Percentiles rank a stretch among this genome's conserved stretches.
phyloP scores from a whole-genome alignment of 1,139 yeast species.

The Pichia kudriavzevii region DNA sequence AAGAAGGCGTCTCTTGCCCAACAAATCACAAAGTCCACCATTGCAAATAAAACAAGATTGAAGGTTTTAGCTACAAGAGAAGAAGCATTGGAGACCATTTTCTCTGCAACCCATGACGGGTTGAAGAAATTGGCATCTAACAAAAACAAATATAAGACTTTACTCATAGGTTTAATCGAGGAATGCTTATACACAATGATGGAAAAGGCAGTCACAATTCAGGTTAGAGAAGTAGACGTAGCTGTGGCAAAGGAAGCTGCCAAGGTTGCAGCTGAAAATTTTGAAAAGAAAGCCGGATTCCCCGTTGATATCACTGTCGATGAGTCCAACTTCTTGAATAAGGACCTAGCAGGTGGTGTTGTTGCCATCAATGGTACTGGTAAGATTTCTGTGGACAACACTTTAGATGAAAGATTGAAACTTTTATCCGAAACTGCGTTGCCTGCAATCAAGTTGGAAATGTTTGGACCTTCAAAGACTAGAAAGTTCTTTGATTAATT shows the following conservation, averaged over 20 bases:
- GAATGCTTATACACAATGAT: slow-evolving; percentile 74
- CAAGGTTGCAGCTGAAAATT: slow-evolving; percentile 55
- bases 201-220: slow-evolving; percentile 59
- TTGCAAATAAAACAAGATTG: slow-evolving; percentile 90
- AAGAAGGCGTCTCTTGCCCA: slow-evolving; percentile 90
- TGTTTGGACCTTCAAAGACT: slow-evolving; percentile 79
- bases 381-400: slow-evolving; percentile 83
- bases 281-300: slow-evolving; percentile 49
- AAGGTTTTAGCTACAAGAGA: slow-evolving; percentile 84
- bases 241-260: slow-evolving; percentile 56
- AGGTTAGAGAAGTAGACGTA: slow-evolving; percentile 65
- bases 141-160: slow-evolving; percentile 53
- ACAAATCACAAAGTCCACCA: slow-evolving; percentile 91
- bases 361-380: slow-evolving; percentile 63
- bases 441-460: slow-evolving; percentile 85
- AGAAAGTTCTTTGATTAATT: slow-evolving; percentile 83
- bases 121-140: slow-evolving; percentile 50
- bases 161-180: slow-evolving; percentile 70
- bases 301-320: slow-evolving; percentile 46
- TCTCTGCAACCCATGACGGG: slow-evolving; percentile 58
- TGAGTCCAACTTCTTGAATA: slow-evolving; percentile 48
- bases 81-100: slow-evolving; percentile 65
- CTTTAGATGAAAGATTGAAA: slow-evolving; percentile 87
- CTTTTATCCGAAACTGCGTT: slow-evolving; percentile 76
- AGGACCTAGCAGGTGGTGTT: slow-evolving; percentile 80